Conservation (phyloP, 1,284 basidiomycete species). For the Trichosporon sp. region DNA sequence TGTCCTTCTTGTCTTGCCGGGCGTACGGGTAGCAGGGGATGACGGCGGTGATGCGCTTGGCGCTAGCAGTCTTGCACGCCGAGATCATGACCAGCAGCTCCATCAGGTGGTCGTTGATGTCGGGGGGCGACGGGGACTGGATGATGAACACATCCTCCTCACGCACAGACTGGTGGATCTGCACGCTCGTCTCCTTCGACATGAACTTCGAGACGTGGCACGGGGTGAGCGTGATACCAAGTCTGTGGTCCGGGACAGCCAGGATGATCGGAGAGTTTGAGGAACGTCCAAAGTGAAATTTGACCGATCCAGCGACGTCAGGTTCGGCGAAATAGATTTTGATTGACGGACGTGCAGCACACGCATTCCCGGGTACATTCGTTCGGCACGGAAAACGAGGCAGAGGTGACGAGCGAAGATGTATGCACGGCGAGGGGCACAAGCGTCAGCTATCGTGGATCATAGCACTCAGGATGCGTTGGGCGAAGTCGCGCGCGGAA, state of each 20-base stretch:
- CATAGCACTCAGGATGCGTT: background rate
- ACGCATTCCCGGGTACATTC: background rate
- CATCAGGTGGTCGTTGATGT: slow-evolving; percentile 52
- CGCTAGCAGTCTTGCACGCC: slow-evolving; percentile 95
- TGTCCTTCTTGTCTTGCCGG: slow-evolving; percentile 97
- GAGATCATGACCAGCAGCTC: slow-evolving; percentile 53
- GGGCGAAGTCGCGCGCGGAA: background rate
- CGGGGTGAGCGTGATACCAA: slow-evolving; percentile 82
- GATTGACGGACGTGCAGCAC: background rate
- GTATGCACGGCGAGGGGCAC: background rate
- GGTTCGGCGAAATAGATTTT: background rate
- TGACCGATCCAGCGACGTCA: background rate
- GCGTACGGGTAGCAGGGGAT: slow-evolving; percentile 98
- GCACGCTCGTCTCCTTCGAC: slow-evolving; percentile 87
- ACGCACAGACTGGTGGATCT: slow-evolving; percentile 87
- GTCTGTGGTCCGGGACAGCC: slow-evolving; percentile 53
- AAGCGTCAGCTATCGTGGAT: background rate
- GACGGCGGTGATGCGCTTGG: slow-evolving; percentile 93
- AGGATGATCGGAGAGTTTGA: background rate
- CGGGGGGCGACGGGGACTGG: slow-evolving; percentile 55
- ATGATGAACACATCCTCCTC: slow-evolving; percentile 98
- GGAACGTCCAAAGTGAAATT: background rate
- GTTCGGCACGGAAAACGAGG: background rate
- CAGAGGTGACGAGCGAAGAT: background rate
- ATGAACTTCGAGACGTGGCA: slow-evolving; percentile 93